Conservation (phyloP, 768 basidiomycete genomes). For the Megacollybia marginata region DNA sequence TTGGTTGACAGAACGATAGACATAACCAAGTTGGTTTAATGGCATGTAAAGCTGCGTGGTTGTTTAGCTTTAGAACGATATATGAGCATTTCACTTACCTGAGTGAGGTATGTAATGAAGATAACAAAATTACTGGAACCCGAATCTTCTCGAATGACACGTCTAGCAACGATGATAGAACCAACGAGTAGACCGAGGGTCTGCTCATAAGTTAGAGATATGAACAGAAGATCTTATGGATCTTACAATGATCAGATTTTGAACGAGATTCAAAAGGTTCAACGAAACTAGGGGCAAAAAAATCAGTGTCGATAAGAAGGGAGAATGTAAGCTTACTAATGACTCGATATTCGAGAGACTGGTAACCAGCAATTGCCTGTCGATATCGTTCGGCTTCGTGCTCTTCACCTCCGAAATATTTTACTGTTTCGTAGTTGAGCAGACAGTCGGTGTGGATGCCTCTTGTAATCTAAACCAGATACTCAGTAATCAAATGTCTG, state of each 20-base stretch:
- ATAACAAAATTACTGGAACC: conserved; percentile 61
- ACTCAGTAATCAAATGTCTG: not conserved
- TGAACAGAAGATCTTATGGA: not conserved
- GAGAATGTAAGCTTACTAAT: conserved; percentile 40
- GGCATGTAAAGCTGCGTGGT: conserved; percentile 55
- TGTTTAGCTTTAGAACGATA: conserved; percentile 2
- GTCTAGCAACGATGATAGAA: conserved; percentile 67
- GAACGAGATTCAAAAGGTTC: conserved; percentile 69
- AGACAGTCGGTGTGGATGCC: conserved; percentile 80
- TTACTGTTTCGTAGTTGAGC: conserved; percentile 80
- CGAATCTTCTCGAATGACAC: conserved; percentile 49
- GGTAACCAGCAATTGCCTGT: conserved; percentile 68
- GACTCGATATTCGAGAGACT: conserved; percentile 66
- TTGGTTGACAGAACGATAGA: conserved; percentile 72
- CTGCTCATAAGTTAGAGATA: conserved; percentile 23
- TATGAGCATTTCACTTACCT: conserved; percentile 35
- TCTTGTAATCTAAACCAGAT: conserved; percentile 48
- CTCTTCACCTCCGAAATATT: conserved; percentile 83
- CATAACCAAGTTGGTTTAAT: conserved; percentile 69
- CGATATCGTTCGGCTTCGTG: conserved; percentile 69
- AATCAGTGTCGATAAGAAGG: not conserved
- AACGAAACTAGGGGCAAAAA: conserved; percentile 42
- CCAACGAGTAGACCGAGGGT: conserved; percentile 78
- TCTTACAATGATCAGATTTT: conserved; percentile 75
- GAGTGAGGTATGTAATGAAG: conserved; percentile 77